Evolutionary conservation across 257 asterid genomes (phyloP).

Genomic region (Lycium ferocissimum): DNA sequence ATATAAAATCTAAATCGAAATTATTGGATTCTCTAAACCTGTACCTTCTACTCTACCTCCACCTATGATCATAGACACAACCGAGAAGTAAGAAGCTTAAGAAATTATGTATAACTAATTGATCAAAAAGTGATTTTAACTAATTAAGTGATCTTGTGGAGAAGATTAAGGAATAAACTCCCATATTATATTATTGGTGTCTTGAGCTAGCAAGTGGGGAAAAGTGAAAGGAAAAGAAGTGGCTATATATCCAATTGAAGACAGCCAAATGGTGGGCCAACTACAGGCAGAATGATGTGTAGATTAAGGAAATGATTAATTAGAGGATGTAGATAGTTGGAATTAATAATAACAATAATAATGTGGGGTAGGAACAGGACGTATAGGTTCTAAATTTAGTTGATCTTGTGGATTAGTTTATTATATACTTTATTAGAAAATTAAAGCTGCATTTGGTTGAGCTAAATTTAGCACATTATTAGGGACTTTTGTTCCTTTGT

Average conservation of each 20-base stretch:
- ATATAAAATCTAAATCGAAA: neutral
- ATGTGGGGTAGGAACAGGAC: constrained; percentile 56
- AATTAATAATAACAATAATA: constrained; percentile 29
- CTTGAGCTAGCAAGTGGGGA: neutral
- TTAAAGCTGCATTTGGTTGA: constrained; percentile 18
- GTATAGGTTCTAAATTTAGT: constrained; percentile 75
- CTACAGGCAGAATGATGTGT: constrained; percentile 41
- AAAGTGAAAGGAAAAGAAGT: constrained; percentile 38
- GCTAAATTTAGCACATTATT: constrained; percentile 69
- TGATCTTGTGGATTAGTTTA: constrained; percentile 22
- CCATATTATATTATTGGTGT: neutral
- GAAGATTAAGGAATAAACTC: neutral
- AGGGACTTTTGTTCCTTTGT: constrained; percentile 58
- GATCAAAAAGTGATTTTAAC: constrained; percentile 16
- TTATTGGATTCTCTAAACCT: neutral
- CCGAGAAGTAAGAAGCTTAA: neutral
- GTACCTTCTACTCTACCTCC: neutral
- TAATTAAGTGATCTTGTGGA: neutral
- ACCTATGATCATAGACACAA: too few species aligned
- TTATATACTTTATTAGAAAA: constrained; percentile 25
- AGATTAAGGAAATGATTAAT: constrained; percentile 40
- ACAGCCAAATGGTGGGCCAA: constrained; percentile 66
- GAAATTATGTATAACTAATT: neutral
- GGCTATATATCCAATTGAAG: constrained; percentile 42
- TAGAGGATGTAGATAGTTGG: constrained; percentile 33